Evolutionary conservation across 495 filamentous ascomycete genomes (phyloP).

Genomic region (Monascus purpureus): DNA sequence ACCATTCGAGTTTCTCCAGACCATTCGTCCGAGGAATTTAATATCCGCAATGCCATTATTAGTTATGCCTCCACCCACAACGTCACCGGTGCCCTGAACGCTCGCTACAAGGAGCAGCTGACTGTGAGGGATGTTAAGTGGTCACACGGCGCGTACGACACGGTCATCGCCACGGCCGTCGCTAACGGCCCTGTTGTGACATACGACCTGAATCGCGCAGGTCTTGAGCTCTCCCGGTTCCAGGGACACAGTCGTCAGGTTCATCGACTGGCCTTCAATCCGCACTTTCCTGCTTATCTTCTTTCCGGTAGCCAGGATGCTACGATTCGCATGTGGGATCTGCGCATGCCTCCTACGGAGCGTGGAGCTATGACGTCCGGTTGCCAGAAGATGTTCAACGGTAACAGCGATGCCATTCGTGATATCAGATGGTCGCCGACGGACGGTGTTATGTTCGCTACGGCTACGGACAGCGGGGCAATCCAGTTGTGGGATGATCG

Average conservation of each 20-base stretch:
- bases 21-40: conserved; percentile 58
- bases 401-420: conserved; percentile 66
- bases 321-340: conserved; percentile 70
- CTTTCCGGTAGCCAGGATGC: conserved; percentile 89
- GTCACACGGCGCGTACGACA: conserved; percentile 51
- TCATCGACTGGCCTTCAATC: conserved; percentile 82
- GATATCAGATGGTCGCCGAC: conserved; percentile 83
- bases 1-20: conserved; percentile 61
- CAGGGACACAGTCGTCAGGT: conserved; percentile 87
- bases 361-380: conserved; percentile 35
- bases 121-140: conserved; percentile 77
- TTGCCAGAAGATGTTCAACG: conserved; percentile 42
- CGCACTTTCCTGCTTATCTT: conserved; percentile 58
- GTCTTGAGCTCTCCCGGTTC: conserved; percentile 60
- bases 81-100: conserved; percentile 32
- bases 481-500: conserved; percentile 62
- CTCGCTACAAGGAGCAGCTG: conserved; percentile 53
- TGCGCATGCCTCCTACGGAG: conserved; percentile 38
- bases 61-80: conserved; percentile 52
- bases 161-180: conserved; percentile 68
- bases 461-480: conserved; percentile 72
- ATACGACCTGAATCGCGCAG: conserved; percentile 66
- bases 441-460: conserved; percentile 76
- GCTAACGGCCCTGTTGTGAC: conserved; percentile 76
- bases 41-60: conserved; percentile 63